phyloP scores from a whole-genome alignment of 2,329 filamentous ascomycete genomes.

The Fusarium sp. region DNA sequence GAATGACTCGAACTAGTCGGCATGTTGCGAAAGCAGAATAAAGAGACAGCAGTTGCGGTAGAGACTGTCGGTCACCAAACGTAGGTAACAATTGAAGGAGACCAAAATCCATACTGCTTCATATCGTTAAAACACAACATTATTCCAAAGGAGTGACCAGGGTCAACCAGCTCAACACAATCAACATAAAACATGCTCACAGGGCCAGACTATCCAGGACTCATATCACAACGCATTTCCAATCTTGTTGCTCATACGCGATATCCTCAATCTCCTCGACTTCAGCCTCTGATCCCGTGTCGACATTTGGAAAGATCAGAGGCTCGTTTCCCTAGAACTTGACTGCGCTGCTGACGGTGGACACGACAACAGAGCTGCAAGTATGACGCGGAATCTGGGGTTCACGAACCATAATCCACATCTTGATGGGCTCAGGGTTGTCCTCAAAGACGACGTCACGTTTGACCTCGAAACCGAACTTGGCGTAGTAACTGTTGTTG shows the following conservation, averaged over 20 bases:
- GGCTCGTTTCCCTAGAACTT: constrained; percentile 47
- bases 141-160: constrained; percentile 20
- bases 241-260: constrained; percentile 10
- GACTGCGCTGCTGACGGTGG: constrained; percentile 41
- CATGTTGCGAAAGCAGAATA: constrained; percentile 27
- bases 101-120: constrained; percentile 11
- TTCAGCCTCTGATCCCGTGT: constrained; percentile 39
- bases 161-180: constrained; percentile 6
- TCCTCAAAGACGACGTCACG: constrained; percentile 75
- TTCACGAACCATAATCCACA: constrained; percentile 89
- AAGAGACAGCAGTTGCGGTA: constrained; percentile 36
- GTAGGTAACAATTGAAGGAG: constrained; percentile 12
- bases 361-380: constrained; percentile 46
- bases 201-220: constrained; percentile 10
- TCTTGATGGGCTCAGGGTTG: constrained; percentile 69
- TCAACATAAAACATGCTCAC: background rate
- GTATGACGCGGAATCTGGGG: constrained; percentile 60
- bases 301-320: constrained; percentile 33
- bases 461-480: constrained; percentile 79
- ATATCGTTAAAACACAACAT: constrained; percentile 7
- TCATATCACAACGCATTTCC: constrained; percentile 40
- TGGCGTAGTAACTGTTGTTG: constrained; percentile 81
- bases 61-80: constrained; percentile 35
- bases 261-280: constrained; percentile 15
- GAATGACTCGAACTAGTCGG: constrained; percentile 49